These are phyloP conservation scores for Zygoascus flipseniorum DNA, from an alignment of 805 yeast species.

Conservation along the genomic window DNA sequence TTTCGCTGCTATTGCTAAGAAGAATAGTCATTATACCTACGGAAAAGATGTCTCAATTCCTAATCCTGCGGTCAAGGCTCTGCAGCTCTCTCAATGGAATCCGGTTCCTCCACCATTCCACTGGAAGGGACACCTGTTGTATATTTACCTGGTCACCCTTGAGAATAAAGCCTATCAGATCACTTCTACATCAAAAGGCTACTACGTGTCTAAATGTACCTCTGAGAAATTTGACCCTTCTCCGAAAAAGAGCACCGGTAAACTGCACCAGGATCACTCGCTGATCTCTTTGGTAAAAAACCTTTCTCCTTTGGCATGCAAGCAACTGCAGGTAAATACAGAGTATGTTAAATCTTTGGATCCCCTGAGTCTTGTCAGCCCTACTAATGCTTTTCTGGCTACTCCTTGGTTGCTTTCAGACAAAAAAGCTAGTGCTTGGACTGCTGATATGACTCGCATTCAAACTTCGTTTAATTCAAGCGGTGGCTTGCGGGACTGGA, in stretches of 20 bases:
- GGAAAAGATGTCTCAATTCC: not conserved
- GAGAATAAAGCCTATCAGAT: conserved; percentile 75
- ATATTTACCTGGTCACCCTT: conserved; percentile 64
- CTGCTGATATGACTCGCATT: conserved; percentile 53
- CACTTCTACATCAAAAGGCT: conserved; percentile 74
- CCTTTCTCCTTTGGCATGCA: conserved; percentile 56
- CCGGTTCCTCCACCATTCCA: conserved; percentile 65
- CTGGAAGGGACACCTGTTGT: conserved; percentile 69
- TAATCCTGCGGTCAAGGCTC: conserved; percentile 40
- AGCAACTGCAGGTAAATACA: conserved; percentile 46
- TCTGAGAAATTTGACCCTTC: conserved; percentile 63
- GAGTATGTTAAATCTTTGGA: conserved; percentile 26
- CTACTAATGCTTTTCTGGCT: conserved; percentile 51
- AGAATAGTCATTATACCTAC: not conserved
- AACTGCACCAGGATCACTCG: conserved; percentile 37
- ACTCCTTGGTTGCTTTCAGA: conserved; percentile 68
- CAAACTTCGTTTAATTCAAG: conserved; percentile 45
- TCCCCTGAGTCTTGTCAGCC: conserved; percentile 31
- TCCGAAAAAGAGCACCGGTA: conserved; percentile 27
- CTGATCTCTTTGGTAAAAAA: conserved; percentile 52
- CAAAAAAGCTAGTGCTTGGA: conserved; percentile 13
- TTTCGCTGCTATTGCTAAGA: conserved; percentile 9
- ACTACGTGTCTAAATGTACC: conserved; percentile 65
- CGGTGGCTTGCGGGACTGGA: conserved; percentile 59
- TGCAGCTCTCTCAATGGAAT: conserved; percentile 74